A percentile compares a stretch with the other conserved stretches of the same genome.
Conservation (phyloP, 2,329 filamentous ascomycete species). For the Fusarium heterosporum region DNA sequence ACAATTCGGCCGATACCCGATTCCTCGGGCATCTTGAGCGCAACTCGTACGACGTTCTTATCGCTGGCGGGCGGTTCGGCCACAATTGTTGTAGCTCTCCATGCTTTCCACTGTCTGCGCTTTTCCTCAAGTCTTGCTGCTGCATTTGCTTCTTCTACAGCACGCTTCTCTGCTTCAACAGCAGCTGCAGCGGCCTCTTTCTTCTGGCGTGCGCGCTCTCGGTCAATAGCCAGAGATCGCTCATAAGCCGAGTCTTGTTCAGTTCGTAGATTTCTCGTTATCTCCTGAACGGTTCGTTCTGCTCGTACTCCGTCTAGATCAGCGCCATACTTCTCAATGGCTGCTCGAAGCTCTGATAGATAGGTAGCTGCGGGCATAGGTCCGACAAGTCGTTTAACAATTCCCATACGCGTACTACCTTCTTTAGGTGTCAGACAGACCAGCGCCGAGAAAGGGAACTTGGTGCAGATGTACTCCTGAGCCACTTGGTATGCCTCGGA, state of each 20-base stretch:
- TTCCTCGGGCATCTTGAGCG: constrained; percentile 70
- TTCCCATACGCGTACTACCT: constrained; percentile 88
- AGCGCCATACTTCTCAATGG: constrained; percentile 80
- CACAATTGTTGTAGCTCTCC: constrained; percentile 77
- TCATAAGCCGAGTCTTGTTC: constrained; percentile 96
- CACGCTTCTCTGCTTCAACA: constrained; percentile 73
- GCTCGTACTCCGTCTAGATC: constrained; percentile 81
- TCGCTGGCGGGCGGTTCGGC: constrained; percentile 73
- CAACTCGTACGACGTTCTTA: constrained; percentile 78
- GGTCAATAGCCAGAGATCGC: constrained; percentile 86
- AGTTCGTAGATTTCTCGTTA: constrained; percentile 81
- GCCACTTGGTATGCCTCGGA: constrained; percentile 95
- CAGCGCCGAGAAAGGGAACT: constrained; percentile 89
- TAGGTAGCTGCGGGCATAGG: constrained; percentile 77
- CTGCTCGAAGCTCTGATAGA: constrained; percentile 77
- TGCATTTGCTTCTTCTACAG: constrained; percentile 70
- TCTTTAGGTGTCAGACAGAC: constrained; percentile 89
- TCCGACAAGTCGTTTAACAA: constrained; percentile 82
- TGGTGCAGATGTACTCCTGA: constrained; percentile 87
- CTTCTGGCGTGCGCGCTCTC: constrained; percentile 82
- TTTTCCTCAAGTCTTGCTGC: constrained; percentile 62
- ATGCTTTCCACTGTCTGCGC: constrained; percentile 78
- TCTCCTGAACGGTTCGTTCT: constrained; percentile 81
- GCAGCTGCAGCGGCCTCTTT: constrained; percentile 80
- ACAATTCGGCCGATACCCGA: constrained; percentile 78